phyloP scores from a whole-genome alignment of 1,284 basidiomycete genomes.

The Meira nashicola region DNA sequence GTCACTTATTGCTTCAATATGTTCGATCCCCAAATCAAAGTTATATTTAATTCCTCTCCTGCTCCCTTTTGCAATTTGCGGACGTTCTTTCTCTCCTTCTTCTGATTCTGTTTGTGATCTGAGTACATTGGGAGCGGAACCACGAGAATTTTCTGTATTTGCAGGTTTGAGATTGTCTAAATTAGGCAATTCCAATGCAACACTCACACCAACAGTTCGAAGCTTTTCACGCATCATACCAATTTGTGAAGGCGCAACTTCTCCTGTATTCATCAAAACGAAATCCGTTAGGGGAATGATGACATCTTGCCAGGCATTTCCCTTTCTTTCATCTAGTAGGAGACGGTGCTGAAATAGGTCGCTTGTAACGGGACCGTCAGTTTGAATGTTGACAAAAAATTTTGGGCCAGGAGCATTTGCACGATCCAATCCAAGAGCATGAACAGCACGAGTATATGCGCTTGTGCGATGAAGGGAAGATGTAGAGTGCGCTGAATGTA shows the following conservation, averaged over 20 bases:
- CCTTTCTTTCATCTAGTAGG: conserved; percentile 67
- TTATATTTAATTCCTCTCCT: conserved; percentile 42
- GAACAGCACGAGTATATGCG: conserved; percentile 23
- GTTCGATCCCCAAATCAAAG: conserved; percentile 56
- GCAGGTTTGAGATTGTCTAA: conserved; percentile 19
- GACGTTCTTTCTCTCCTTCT: conserved; percentile 16
- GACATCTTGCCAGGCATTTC: conserved; percentile 72
- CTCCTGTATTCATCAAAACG: conserved; percentile 75
- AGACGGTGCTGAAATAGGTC: conserved; percentile 86
- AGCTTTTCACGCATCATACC: conserved; percentile 70
- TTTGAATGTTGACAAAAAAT: conserved; percentile 75
- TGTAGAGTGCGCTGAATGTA: conserved; percentile 2
- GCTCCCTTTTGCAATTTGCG: conserved; percentile 22
- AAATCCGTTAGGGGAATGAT: conserved; percentile 76
- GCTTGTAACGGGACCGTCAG: conserved; percentile 61
- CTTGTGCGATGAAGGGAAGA: conserved; percentile 3
- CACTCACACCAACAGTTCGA: conserved; percentile 73
- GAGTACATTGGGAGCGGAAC: background rate
- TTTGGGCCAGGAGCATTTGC: conserved; percentile 49
- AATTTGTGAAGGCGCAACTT: conserved; percentile 63
- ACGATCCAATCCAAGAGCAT: conserved; percentile 31
- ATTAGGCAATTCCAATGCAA: conserved; percentile 36
- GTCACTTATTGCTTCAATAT: conserved; percentile 45
- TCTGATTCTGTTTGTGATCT: conserved; percentile 21
- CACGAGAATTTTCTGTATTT: conserved; percentile 15